phyloP scores from a whole-genome alignment of 768 basidiomycete species.

The Leucosporidium scottii region DNA sequence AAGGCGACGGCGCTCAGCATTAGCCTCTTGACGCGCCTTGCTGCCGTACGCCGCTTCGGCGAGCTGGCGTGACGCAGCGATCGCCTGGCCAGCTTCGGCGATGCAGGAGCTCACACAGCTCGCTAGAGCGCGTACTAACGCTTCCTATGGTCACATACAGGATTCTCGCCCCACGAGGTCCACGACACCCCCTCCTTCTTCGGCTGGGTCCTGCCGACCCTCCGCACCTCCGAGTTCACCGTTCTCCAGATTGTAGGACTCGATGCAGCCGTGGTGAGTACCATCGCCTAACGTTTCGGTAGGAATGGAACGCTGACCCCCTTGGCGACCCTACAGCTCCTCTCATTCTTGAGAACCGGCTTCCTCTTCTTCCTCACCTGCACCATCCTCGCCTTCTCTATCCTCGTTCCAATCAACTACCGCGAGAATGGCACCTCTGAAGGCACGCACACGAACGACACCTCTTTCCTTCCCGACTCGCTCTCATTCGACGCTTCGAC shows the following conservation, averaged over 20 bases:
- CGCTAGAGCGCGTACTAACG: background rate
- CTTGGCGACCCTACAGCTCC: slow-evolving; percentile 51
- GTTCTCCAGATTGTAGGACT: slow-evolving; percentile 93
- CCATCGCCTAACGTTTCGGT: background rate
- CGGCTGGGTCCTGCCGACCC: slow-evolving; percentile 92
- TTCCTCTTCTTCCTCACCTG: slow-evolving; percentile 85
- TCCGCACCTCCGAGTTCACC: slow-evolving; percentile 81
- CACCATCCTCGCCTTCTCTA: slow-evolving; percentile 67
- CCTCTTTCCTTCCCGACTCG: background rate
- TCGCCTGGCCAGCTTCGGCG: background rate
- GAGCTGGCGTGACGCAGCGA: background rate
- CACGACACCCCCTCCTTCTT: slow-evolving; percentile 76
- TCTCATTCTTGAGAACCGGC: slow-evolving; percentile 91
- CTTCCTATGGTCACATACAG: slow-evolving; percentile 43
- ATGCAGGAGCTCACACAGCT: background rate
- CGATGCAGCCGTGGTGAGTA: slow-evolving; percentile 86
- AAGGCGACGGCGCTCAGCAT: background rate
- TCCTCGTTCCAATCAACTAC: slow-evolving; percentile 94
- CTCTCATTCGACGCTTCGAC: slow-evolving; percentile 39
- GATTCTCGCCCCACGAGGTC: slow-evolving; percentile 88
- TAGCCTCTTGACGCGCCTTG: no score
- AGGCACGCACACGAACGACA: slow-evolving; percentile 31
- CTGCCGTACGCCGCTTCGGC: background rate
- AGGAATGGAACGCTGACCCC: no score
- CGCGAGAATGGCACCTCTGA: slow-evolving; percentile 59